Evolutionary conservation across 345 rosid species (phyloP), one percentile per base, ranked within the genome.

Genomic region (Gossypium herbaceum): DNA sequence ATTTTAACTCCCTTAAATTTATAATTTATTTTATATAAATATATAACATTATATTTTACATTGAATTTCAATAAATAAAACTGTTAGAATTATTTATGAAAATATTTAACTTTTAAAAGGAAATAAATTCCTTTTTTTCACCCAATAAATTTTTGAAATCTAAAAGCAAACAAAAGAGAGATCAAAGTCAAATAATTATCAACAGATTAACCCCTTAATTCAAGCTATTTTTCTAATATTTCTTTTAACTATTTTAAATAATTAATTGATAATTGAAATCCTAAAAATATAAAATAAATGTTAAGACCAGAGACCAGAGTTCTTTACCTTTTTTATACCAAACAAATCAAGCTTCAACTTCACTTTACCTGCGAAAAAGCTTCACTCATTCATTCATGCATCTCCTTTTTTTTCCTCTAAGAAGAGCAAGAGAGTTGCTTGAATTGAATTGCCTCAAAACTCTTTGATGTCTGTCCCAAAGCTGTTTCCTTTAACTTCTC

Each of bases 401-500:
- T 67, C 13, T 45, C 56, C 12, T 51, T 8, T 6, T 48, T 27
- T 68, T 68, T 25, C 59, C 51, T 50, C 45, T 51, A 27, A 25
- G n/a, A 19, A n/a, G 55, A 61, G 9, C 22, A 69, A 68, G 71
- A 25, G 15, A 51, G 59, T 51, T 27, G 60, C 45, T 69, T 69
- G 73, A 27, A 50, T 16, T 48, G 67, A 73, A 24, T 73, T 72
- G 7, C 56, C 17, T 58, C 19, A 17, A 51, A 69, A 22, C 3
- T 20, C 68, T 69, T 51, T 51, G 75, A 27, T 73, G 12, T 58
- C 75, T 45, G n/a, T 56, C 54, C 22, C 41, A 59, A 45, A 73
- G 55, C 43, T 25, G 67, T 44, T 22, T 7, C 17, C 43, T 73
- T 60, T 45, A 59, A 73, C 17, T 44, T 22, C 57, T 59, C 22